phyloP scores from a whole-genome alignment of 2,329 filamentous ascomycete species.

The Ilyonectria sp. region DNA sequence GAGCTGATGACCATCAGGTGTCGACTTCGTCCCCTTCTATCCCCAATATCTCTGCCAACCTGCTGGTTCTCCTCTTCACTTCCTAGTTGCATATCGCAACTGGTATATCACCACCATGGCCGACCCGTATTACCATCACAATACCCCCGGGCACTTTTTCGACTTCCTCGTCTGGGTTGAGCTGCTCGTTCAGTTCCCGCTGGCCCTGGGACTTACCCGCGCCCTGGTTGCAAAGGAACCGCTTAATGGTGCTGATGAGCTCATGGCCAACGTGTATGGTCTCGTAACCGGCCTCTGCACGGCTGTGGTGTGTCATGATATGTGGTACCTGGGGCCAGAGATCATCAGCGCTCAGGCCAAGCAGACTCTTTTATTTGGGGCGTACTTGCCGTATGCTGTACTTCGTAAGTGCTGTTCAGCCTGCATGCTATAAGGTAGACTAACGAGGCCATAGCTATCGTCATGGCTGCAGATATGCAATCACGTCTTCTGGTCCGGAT shows the following conservation, averaged over 20 bases:
- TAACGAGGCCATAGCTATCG: not conserved
- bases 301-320: constrained; percentile 6
- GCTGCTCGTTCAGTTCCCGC: not conserved
- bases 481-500: not conserved
- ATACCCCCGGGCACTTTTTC: constrained; percentile 8
- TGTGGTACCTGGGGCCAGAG: constrained; percentile 8
- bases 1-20: not conserved
- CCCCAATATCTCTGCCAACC: constrained; percentile 21
- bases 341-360: not conserved
- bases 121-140: constrained; percentile 20
- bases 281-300: constrained; percentile 1
- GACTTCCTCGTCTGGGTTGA: constrained; percentile 12
- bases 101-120: constrained; percentile 29
- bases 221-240: not conserved
- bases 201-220: constrained; percentile 7
- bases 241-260: not conserved
- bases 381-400: constrained; percentile 1
- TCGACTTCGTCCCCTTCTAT: constrained; percentile 28
- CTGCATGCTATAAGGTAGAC: not conserved
- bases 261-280: not conserved
- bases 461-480: not conserved
- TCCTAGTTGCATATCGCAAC: constrained; percentile 23
- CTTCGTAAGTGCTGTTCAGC: not conserved
- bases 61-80: constrained; percentile 14
- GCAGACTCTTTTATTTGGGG: constrained; percentile 1